phyloP scores from a whole-genome alignment of 768 basidiomycete species.

The Leccinum rimulosum region DNA sequence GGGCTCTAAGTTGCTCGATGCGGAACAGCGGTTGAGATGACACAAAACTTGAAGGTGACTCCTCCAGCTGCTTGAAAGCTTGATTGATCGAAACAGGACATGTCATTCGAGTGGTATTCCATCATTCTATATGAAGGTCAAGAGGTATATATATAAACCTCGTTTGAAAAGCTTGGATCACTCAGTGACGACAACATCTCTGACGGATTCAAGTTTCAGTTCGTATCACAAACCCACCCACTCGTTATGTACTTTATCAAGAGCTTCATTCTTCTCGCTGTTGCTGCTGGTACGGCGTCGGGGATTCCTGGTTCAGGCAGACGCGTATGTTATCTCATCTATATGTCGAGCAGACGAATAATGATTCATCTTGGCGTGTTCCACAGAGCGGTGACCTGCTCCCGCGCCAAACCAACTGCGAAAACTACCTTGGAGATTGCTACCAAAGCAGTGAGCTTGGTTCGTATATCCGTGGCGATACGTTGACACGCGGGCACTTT shows the following conservation, averaged over 20 bases:
- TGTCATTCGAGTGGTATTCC: not conserved
- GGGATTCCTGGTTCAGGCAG: not conserved
- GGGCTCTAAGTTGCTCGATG: too few relatives aligned
- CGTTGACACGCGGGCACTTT: not conserved
- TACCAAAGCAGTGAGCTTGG: not conserved
- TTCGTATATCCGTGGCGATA: not conserved
- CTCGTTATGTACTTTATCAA: not conserved
- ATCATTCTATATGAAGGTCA: not conserved
- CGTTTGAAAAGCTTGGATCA: not conserved
- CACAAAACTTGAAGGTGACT: too few relatives aligned
- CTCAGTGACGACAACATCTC: not conserved
- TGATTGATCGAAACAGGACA: too few relatives aligned
- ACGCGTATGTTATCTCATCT: not conserved
- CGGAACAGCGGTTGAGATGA: too few relatives aligned
- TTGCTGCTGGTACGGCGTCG: not conserved
- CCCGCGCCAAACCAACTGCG: not conserved
- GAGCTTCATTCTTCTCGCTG: not conserved
- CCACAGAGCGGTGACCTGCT: not conserved
- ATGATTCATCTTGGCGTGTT: not conserved
- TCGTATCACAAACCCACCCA: not conserved
- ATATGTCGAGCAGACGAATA: not conserved
- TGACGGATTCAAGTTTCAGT: not conserved
- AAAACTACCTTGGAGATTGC: not conserved
- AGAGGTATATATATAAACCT: not conserved
- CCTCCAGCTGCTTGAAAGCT: too few relatives aligned